Evolutionary conservation across 2,329 filamentous ascomycete species (phyloP).

Genomic region (Seiridium cupressi): DNA sequence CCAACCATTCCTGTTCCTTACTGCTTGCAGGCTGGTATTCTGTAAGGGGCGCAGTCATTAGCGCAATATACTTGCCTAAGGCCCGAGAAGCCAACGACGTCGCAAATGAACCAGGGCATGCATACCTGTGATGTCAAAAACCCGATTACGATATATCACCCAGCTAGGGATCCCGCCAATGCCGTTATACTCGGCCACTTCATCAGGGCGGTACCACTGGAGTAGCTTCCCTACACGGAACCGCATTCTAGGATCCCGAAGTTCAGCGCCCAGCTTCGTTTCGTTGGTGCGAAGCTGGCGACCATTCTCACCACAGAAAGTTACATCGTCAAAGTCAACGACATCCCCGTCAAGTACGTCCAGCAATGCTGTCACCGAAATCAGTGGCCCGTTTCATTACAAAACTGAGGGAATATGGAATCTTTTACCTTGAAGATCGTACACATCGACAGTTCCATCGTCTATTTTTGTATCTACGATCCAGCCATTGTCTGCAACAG

Average conservation of each 20-base stretch:
- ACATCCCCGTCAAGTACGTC: background rate
- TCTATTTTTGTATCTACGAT: background rate
- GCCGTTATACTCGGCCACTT: background rate
- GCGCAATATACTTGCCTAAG: no score
- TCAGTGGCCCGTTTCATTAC: background rate
- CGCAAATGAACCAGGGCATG: no score
- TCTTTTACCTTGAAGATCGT: background rate
- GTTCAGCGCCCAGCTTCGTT: background rate
- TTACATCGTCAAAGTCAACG: background rate
- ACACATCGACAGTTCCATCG: background rate
- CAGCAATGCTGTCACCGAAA: background rate
- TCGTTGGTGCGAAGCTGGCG: background rate
- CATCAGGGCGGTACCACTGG: background rate
- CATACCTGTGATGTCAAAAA: conserved; percentile 2
- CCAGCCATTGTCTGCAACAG: conserved; percentile 1
- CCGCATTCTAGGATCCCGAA: background rate
- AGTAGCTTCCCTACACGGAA: background rate
- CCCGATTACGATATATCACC: background rate
- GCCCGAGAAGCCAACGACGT: no score
- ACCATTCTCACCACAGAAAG: background rate
- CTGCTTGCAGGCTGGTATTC: background rate
- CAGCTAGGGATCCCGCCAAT: background rate
- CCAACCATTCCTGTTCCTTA: background rate
- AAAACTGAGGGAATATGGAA: background rate
- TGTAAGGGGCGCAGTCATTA: background rate